phyloP scores from a whole-genome alignment of 371 early-diverging fungal species.

The Mortierella sp. region DNA sequence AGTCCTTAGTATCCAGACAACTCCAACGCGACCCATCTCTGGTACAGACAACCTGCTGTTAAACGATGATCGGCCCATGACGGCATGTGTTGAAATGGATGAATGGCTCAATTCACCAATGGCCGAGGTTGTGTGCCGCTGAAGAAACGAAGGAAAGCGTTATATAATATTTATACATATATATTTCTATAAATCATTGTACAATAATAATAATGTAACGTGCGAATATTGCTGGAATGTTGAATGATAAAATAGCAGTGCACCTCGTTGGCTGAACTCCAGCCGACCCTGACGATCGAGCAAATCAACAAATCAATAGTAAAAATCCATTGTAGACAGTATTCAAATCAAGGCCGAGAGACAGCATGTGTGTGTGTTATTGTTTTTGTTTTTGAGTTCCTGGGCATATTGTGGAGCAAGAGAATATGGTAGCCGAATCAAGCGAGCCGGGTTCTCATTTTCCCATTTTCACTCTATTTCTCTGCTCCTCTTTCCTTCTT shows the following conservation, averaged over 20 bases:
- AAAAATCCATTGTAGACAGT: no score
- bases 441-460: constrained; percentile 4
- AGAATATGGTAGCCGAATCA: background rate
- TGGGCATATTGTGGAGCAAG: background rate
- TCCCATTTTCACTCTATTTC: background rate
- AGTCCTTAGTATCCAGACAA: constrained; percentile 24
- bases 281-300: no score
- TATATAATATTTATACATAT: no score
- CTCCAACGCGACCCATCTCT: background rate
- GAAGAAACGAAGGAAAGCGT: no score
- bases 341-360: no score
- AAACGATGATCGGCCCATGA: constrained; percentile 40
- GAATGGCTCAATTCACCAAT: constrained; percentile 50
- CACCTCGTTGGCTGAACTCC: no score
- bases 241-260: no score
- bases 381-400: no score
- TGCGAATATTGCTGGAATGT: no score
- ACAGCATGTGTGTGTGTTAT: no score
- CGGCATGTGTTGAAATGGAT: constrained; percentile 52
- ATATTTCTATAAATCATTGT: no score
- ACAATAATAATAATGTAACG: background rate
- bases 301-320: no score
- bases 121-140: constrained; percentile 43
- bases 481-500: constrained; percentile 1
- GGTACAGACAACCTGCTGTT: background rate